phyloP scores from a whole-genome alignment of 306 rosid genomes.

The Fragaria vesca region DNA sequence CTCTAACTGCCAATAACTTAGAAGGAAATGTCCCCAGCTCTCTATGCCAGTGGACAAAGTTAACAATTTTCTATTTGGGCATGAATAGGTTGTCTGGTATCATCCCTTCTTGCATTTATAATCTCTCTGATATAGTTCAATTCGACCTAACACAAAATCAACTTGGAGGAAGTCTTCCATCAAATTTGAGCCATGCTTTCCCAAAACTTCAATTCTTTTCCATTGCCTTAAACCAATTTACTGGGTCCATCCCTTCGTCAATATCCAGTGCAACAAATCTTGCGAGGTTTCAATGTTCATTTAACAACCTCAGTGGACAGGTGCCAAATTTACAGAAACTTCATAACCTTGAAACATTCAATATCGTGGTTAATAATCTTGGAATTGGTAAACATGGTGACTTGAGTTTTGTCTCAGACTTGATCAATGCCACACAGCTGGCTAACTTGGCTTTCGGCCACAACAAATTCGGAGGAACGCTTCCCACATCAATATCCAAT shows the following conservation, averaged over 20 bases:
- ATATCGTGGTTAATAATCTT: rapidly evolving
- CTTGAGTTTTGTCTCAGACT: not conserved
- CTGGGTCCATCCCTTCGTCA: not conserved
- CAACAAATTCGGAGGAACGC: not conserved
- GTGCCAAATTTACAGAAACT: not conserved
- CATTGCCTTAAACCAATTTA: rapidly evolving
- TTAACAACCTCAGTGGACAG: not conserved
- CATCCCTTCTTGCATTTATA: conserved; percentile 21
- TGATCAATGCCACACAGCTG: not conserved
- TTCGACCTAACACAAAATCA: not conserved
- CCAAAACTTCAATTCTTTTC: rapidly evolving
- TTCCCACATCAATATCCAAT: not conserved
- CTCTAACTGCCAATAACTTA: not conserved
- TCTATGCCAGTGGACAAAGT: conserved; percentile 2
- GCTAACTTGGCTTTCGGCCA: rapidly evolving
- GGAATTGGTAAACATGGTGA: not conserved
- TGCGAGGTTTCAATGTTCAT: rapidly evolving
- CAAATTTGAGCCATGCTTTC: not conserved
- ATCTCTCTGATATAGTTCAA: not conserved
- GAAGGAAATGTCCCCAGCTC: conserved; percentile 7
- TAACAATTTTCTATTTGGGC: not conserved
- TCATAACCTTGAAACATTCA: rapidly evolving
- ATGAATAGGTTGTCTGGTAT: not conserved
- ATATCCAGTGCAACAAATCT: not conserved
- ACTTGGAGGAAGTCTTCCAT: not conserved